Evolutionary conservation across 2,329 filamentous ascomycete genomes (phyloP).

Genomic region (Aschersonia sp.): DNA sequence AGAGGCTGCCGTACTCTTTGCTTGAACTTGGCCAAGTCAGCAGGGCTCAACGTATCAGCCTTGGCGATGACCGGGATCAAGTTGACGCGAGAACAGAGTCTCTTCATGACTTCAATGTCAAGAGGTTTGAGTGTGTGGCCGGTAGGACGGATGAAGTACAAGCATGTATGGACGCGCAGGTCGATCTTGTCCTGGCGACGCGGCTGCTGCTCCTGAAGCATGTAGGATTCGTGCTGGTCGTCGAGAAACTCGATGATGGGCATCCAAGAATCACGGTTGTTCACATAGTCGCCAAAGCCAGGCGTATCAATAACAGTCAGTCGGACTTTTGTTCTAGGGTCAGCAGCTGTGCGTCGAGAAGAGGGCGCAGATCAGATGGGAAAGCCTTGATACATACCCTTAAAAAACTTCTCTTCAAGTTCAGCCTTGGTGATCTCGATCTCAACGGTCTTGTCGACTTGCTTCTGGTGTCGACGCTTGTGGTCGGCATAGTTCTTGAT

Average conservation of each 20-base stretch:
- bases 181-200: slow-evolving; percentile 98
- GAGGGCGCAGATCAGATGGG: no score
- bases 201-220: slow-evolving; percentile 99
- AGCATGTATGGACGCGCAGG: slow-evolving; percentile 90
- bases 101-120: slow-evolving; percentile 99
- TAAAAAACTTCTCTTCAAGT: slow-evolving; percentile 99
- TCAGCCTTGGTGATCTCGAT: slow-evolving; percentile 99
- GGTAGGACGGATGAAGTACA: slow-evolving; percentile 98
- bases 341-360: no score
- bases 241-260: slow-evolving; percentile 99
- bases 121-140: slow-evolving; percentile 97
- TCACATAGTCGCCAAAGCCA: slow-evolving; percentile 98
- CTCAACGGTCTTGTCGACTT: slow-evolving; percentile 98
- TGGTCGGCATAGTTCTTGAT: slow-evolving; percentile 99
- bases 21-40: slow-evolving; percentile 89
- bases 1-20: slow-evolving; percentile 51
- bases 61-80: slow-evolving; percentile 97
- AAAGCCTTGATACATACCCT: slow-evolving; percentile 45
- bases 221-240: slow-evolving; percentile 99
- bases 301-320: slow-evolving; percentile 98
- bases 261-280: slow-evolving; percentile 99
- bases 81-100: slow-evolving; percentile 94
- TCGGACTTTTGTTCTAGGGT: slow-evolving; percentile 41
- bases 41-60: slow-evolving; percentile 90
- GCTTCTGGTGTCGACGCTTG: slow-evolving; percentile 97